phyloP scores from a whole-genome alignment of 768 basidiomycete genomes.

The Pleurotus salmoneostramineus region DNA sequence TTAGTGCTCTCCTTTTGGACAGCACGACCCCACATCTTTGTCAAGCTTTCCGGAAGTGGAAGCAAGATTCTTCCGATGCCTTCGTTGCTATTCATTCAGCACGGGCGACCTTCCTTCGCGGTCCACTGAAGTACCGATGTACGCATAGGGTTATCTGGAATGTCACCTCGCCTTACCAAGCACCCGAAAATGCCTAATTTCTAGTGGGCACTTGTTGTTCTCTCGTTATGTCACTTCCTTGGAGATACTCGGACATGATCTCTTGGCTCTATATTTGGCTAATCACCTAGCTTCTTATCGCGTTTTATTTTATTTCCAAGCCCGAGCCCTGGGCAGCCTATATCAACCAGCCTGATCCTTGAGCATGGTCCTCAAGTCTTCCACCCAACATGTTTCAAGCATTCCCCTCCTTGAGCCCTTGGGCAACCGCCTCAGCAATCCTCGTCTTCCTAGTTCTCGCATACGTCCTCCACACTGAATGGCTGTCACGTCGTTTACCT shows the following conservation, averaged over 20 bases:
- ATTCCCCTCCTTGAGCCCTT: not conserved
- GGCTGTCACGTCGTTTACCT: conserved; percentile 3
- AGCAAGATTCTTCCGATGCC: not conserved
- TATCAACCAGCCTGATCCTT: not conserved
- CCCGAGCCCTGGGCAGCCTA: not conserved
- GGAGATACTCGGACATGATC: conserved; percentile 8
- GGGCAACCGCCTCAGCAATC: not conserved
- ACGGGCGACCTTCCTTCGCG: not conserved
- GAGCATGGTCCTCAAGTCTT: not conserved
- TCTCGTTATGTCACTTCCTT: conserved; percentile 6
- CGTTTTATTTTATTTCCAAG: not conserved
- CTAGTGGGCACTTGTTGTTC: not conserved
- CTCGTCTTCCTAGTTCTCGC: not conserved
- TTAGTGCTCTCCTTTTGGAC: not conserved
- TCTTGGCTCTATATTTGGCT: not conserved
- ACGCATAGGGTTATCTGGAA: not conserved
- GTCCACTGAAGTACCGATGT: not conserved
- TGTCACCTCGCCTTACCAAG: not conserved
- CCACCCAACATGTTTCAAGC: not conserved
- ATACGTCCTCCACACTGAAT: not conserved
- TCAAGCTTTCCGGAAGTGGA: not conserved
- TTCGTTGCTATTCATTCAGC: not conserved
- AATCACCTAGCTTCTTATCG: not conserved
- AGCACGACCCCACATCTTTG: not conserved
- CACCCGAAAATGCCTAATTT: not conserved